phyloP scores from a whole-genome alignment of 305 asterid genomes.

The Rubia balearica region DNA sequence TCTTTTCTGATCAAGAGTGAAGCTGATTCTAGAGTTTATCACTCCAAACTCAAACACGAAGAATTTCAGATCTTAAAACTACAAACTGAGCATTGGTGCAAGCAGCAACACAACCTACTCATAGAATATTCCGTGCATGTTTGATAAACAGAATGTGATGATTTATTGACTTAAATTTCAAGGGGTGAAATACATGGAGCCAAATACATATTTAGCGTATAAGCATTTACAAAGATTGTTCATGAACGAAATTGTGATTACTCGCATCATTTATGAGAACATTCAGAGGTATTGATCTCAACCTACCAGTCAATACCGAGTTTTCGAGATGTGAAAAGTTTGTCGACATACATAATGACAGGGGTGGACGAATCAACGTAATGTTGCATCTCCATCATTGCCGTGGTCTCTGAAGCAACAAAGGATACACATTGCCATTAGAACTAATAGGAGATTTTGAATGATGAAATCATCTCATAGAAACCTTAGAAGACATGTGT shows the following conservation, averaged over 20 bases:
- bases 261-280: not conserved
- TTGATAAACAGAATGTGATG: not conserved
- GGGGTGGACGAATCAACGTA: constrained; percentile 43
- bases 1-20: no score
- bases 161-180: not conserved
- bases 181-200: not conserved
- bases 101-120: not conserved
- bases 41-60: no score
- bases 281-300: not conserved
- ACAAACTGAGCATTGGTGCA: not conserved
- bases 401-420: constrained; percentile 50
- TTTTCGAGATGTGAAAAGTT: constrained; percentile 57
- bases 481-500: not conserved
- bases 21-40: no score
- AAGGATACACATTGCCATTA: not conserved
- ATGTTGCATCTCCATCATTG: constrained; percentile 63
- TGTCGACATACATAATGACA: constrained; percentile 52
- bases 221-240: no score
- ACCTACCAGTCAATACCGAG: constrained; percentile 79
- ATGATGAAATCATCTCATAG: not conserved
- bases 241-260: no score
- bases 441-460: not conserved
- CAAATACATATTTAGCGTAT: no score
- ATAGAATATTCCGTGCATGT: not conserved
- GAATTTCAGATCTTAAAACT: no score